These are phyloP conservation scores for Actinidia arguta DNA, from an alignment of 179 eudicot genomes.

Conservation along the genomic window DNA sequence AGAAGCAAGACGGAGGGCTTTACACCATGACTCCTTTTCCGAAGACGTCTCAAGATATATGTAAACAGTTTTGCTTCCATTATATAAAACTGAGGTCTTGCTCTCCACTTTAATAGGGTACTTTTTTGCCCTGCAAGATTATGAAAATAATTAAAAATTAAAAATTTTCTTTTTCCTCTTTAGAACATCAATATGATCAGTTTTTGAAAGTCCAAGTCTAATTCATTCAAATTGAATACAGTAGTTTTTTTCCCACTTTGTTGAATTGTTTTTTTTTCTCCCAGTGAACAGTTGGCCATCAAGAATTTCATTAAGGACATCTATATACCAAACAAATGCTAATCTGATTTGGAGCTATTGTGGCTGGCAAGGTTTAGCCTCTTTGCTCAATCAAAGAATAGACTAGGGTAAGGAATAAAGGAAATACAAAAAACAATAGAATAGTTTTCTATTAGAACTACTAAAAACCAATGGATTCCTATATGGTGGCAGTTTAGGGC, in stretches of 20 bases:
- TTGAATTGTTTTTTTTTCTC: too few relatives aligned
- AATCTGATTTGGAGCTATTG: neutral
- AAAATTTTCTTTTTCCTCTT: neutral
- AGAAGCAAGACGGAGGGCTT: slow-evolving; percentile 93
- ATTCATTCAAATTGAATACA: neutral
- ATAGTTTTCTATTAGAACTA: neutral
- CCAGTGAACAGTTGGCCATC: neutral
- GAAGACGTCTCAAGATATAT: slow-evolving; percentile 83
- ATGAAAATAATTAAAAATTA: neutral
- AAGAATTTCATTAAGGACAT: neutral
- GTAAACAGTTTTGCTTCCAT: slow-evolving; percentile 65
- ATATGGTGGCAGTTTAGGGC: neutral
- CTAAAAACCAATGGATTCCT: neutral
- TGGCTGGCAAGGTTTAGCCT: neutral
- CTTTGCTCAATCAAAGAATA: neutral
- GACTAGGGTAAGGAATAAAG: neutral
- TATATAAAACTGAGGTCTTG: slow-evolving; percentile 56
- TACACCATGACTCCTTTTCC: slow-evolving; percentile 99
- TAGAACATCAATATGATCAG: neutral
- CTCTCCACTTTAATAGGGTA: slow-evolving; percentile 90
- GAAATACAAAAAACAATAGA: neutral
- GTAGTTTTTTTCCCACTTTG: neutral
- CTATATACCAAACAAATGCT: neutral
- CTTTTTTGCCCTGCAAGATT: slow-evolving; percentile 78
- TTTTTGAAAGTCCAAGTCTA: neutral